Evolutionary conservation across 169 alveolate species (phyloP).

Genomic region (Plasmodium berghei): DNA sequence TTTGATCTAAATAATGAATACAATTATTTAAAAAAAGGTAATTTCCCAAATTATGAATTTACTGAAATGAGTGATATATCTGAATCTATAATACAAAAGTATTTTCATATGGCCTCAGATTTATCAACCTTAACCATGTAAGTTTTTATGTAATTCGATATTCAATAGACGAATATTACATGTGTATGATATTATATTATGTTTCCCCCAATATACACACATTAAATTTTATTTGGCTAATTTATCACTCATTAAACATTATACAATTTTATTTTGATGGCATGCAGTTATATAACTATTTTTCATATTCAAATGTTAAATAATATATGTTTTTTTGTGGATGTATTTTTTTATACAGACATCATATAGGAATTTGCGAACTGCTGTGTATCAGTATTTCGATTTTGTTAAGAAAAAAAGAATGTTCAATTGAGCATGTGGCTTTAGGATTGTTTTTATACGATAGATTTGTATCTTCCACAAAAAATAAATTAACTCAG

Average conservation of each 20-base stretch:
- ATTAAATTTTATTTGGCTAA: too few relatives aligned
- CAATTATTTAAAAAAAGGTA: constrained; percentile 49
- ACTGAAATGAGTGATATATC: constrained; percentile 44
- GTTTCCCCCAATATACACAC: neutral
- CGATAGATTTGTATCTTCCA: constrained; percentile 70
- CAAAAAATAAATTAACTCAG: constrained; percentile 73
- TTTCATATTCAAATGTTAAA: too few relatives aligned
- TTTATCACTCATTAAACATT: too few relatives aligned
- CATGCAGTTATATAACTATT: too few relatives aligned
- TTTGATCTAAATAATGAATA: constrained; percentile 51
- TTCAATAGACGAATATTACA: too few relatives aligned
- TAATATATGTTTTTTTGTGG: neutral
- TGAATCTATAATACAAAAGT: constrained; percentile 58
- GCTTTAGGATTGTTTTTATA: constrained; percentile 69
- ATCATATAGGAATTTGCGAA: constrained; percentile 73
- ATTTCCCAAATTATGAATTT: constrained; percentile 47
- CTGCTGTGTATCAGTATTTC: constrained; percentile 71
- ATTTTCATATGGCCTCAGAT: constrained; percentile 68
- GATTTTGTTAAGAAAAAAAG: constrained; percentile 48
- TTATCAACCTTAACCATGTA: constrained; percentile 73
- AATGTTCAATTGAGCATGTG: constrained; percentile 65
- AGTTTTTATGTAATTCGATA: neutral
- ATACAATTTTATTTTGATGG: too few relatives aligned
- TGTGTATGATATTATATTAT: neutral
- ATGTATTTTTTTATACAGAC: constrained; percentile 3